phyloP scores from a whole-genome alignment of 768 basidiomycete genomes.

The Xanthoconium purpureum region DNA sequence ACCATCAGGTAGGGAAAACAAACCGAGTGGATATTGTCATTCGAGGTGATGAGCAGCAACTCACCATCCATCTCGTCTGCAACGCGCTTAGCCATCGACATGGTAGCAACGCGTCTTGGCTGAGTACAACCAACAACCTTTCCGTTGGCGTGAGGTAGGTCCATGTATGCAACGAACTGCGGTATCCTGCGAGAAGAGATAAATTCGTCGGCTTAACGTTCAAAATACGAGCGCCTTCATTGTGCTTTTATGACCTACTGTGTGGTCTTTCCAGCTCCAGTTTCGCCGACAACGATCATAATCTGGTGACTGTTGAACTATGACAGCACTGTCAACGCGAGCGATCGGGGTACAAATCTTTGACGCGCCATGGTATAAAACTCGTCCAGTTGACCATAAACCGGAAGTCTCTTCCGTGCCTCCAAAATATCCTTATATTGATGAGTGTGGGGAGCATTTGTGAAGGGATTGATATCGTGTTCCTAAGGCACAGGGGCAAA shows the following conservation, averaged over 20 bases:
- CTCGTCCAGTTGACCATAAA: conserved; percentile 88
- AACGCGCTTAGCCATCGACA: conserved; percentile 99
- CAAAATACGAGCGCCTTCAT: conserved; percentile 9
- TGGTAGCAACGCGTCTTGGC: conserved; percentile 92
- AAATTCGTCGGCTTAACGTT: conserved; percentile 23
- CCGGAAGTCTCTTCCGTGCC: conserved; percentile 82
- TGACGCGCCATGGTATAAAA: conserved; percentile 81
- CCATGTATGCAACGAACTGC: conserved; percentile 92
- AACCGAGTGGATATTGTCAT: background rate
- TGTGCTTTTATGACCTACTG: conserved; percentile 53
- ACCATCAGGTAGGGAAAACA: background rate
- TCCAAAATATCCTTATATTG: conserved; percentile 86
- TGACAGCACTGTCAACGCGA: background rate
- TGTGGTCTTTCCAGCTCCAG: conserved; percentile 93
- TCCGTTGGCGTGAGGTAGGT: conserved; percentile 84
- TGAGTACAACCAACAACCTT: conserved; percentile 97
- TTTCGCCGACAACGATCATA: conserved; percentile 89
- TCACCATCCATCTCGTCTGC: conserved; percentile 98
- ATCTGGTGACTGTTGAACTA: conserved; percentile 57
- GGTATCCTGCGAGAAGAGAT: conserved; percentile 67
- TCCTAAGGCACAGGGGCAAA: conserved; percentile 43
- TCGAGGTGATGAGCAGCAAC: conserved; percentile 24
- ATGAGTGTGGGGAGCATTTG: conserved; percentile 61
- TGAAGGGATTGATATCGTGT: conserved; percentile 85
- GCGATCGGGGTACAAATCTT: background rate